Base-by-base conservation (phyloP, 202 grass and related monocot genomes). In the Panicum virgatum region DNA sequence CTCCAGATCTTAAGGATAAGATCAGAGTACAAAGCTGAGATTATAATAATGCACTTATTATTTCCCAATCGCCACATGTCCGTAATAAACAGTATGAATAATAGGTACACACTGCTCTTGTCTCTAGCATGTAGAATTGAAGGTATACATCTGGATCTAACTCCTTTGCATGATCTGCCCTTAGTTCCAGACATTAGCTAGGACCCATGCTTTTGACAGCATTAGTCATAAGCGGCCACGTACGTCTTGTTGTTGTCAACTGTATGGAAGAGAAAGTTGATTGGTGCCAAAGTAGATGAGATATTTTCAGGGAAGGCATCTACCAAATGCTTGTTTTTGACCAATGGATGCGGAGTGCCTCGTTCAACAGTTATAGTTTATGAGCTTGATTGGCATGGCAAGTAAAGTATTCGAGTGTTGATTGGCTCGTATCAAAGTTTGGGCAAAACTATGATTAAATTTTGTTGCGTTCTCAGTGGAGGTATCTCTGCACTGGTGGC, bases 171-270 rank as follows among this genome's bases (percentile, higher is more conserved):
- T 26, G 38, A 86, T 74, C 9, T 29, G 12, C 27, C 48, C 30
- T 79, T 73, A 22, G 18, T 12, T 85, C 19, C 66, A 64, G 66
- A 79, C 66, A 45, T 54, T n/a, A n/a, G n/a, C n/a, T 85, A 79
- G 19, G 50, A 61, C 46, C 47, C 46, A n/a, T 1, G 47, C 38
- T 59, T 53, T 47, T 27, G 27, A 16, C 48, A 75, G 27, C 39
- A 74, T 12, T 75, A 7, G 56, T 74, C 25, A 47, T 46, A 29
- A 71, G 11, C 48, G 68, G 43, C 16, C 68, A 50, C 26, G n/a
- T n/a, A n/a, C n/a, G 26, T 71, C 68, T 48, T 12, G 42, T 18
- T 71, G 25, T 27, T 72, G 44, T 50, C 44, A 71, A 50, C 68
- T 71, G 45, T 72, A 32, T 71, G 69, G 0, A 22, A 50, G 43